Conservation (phyloP, 345 rosid species). For the Pseudoturritis turrita region DNA sequence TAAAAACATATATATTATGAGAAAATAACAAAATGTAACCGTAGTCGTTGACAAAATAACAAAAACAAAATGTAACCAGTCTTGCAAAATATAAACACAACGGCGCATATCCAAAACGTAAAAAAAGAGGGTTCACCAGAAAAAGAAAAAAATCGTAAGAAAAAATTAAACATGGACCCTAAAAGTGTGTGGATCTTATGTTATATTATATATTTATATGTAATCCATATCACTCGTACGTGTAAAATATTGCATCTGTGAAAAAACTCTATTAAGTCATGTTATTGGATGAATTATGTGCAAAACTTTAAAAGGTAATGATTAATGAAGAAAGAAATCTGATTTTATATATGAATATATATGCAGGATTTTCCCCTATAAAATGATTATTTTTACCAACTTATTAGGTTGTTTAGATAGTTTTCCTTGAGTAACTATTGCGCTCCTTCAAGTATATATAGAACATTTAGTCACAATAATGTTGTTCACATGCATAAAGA, state of each 20-base stretch:
- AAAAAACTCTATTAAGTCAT: not conserved
- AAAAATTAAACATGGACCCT: not conserved
- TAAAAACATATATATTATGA: too few relatives aligned
- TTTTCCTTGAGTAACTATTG: not conserved
- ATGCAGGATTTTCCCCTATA: not conserved
- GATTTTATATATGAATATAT: not conserved
- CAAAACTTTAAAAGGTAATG: not conserved
- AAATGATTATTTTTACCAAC: not conserved
- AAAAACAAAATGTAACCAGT: too few relatives aligned
- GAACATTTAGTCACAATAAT: not conserved
- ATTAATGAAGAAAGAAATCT: not conserved
- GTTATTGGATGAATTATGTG: not conserved
- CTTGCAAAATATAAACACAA: not conserved
- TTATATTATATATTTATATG: too few relatives aligned
- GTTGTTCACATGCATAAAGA: not conserved
- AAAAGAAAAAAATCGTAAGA: too few relatives aligned
- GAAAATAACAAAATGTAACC: too few relatives aligned
- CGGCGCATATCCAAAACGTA: not conserved
- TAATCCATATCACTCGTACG: not conserved
- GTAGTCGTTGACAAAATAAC: too few relatives aligned
- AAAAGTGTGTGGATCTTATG: not conserved
- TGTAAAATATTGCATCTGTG: not conserved
- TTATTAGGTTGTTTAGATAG: not conserved
- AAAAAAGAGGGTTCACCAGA: too few relatives aligned
- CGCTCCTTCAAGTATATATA: not conserved